These are phyloP conservation scores for Flaveria sonorensis DNA, from an alignment of 129 eudicot species.

Conservation along the genomic window DNA sequence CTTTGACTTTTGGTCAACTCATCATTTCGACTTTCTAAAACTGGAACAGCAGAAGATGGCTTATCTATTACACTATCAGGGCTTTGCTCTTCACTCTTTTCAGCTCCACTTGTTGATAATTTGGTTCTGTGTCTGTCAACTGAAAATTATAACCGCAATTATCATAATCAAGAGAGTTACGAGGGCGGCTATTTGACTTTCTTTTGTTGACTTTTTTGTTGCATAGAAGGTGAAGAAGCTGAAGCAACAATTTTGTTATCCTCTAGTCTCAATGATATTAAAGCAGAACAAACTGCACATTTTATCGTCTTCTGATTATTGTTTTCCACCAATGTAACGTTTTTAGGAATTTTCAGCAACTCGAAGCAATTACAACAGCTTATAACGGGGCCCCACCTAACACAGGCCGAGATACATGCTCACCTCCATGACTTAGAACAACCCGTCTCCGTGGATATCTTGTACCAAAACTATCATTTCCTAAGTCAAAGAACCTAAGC, in stretches of 20 bases:
- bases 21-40: conserved; percentile 38
- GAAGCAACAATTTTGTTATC: conserved; percentile 46
- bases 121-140: conserved; percentile 37
- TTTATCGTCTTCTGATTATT: conserved; percentile 35
- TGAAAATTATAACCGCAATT: conserved; percentile 40
- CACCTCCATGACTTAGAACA: conserved; percentile 39
- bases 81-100: conserved; percentile 48
- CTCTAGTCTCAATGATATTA: conserved; percentile 45
- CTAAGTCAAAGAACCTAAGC: conserved; percentile 28
- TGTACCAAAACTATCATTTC: conserved; percentile 43
- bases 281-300: conserved; percentile 73
- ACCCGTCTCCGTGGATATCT: conserved; percentile 48
- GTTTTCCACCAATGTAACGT: conserved; percentile 34
- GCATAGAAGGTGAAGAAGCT: conserved; percentile 33
- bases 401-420: conserved; percentile 47
- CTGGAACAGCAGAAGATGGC: conserved; percentile 15
- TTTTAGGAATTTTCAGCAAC: conserved; percentile 63
- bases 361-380: conserved; percentile 75
- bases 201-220: conserved; percentile 40
- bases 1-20: conserved; percentile 50
- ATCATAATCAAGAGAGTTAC: conserved; percentile 43
- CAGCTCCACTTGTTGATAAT: conserved; percentile 37
- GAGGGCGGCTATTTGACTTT: conserved; percentile 35
- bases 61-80: conserved; percentile 43
- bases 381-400: conserved; percentile 84